Evolutionary conservation across 768 basidiomycete genomes (phyloP), one percentile per base, ranked within the genome.

Genomic region (Daedaleopsis nitida): DNA sequence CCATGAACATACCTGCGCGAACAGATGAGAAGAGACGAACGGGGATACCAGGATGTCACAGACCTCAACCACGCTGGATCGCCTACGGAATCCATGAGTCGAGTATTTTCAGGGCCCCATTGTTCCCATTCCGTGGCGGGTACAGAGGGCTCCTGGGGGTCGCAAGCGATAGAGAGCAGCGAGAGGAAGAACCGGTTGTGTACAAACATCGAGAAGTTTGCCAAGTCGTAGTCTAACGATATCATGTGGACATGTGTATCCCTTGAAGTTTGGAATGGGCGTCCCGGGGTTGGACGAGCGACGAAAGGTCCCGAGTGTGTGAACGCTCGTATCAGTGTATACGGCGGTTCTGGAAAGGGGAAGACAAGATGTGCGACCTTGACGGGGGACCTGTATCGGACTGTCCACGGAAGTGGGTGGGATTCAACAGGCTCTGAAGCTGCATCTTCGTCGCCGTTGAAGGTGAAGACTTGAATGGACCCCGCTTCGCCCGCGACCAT

Each of bases 401-500:
- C 13, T 42, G 11, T 42, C 39, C 5, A 42, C 13, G n/a, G 13
- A 5, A 39, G 19, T 34, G 21, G 21, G 4, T 37, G 9, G n/a
- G 10, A 32, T 54, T 35, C 52, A 21, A 38, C 47, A 43, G 14
- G 52, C 55, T 27, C 64, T 66, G 50, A 43, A 6, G 39, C 39
- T 13, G 39, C 39, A 17, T 42, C 39, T 42, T 42, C 39, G 13
- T 42, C 39, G 39, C 39, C 57, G 21, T 48, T 49, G 56, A 84
- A 81, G 0, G 75, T 70, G 59, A 76, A 85, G 13, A 86, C 58
- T n/a, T 78, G 69, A 57, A 85, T 72, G 1, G 75, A 56, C 5
- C 84, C 84, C 7, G 51, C 43, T 7, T 66, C 68, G 5, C 55
- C 44, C 6, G 63, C 58, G 17, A 71, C 71, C 12, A 83, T 80